These are phyloP conservation scores for Solanum raphanifolium DNA, from an alignment of 257 asterid genomes.

Conservation along the genomic window DNA sequence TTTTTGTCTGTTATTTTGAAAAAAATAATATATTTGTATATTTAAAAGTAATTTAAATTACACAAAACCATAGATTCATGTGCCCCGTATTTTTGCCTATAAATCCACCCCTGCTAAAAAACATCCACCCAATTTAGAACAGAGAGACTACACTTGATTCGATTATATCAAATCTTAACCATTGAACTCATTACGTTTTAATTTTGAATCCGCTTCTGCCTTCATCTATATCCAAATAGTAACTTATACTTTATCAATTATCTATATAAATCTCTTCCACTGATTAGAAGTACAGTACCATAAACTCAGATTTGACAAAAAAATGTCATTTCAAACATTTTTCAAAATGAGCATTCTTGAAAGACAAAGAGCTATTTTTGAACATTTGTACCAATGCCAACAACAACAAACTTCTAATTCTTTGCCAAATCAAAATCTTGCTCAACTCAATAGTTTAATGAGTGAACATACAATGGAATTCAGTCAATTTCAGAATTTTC, in stretches of 20 bases:
- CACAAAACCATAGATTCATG: not conserved
- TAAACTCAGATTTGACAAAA: not conserved
- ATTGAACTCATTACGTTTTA: too few species aligned
- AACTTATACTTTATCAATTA: not conserved
- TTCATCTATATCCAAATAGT: not conserved
- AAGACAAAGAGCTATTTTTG: constrained; percentile 30
- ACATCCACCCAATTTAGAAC: too few species aligned
- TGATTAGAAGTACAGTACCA: not conserved
- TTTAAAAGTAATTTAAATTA: too few species aligned
- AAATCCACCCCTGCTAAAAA: too few species aligned
- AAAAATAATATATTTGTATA: too few species aligned
- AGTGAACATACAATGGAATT: not conserved
- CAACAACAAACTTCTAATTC: not conserved
- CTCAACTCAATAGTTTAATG: not conserved
- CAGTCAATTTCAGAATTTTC: not conserved
- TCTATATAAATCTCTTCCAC: not conserved
- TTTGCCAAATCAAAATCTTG: constrained; percentile 3
- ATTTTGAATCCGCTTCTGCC: too few species aligned
- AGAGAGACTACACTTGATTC: too few species aligned
- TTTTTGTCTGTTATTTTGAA: too few species aligned
- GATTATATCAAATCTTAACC: not conserved
- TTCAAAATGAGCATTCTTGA: constrained; percentile 33
- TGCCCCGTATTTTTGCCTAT: not conserved
- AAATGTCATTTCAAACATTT: not conserved
- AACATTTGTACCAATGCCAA: constrained; percentile 15